A percentile compares a stretch with the other conserved stretches of the same genome.
phyloP scores from a whole-genome alignment of 108 stramenopile species.

The Nannochloropsis gaditana region DNA sequence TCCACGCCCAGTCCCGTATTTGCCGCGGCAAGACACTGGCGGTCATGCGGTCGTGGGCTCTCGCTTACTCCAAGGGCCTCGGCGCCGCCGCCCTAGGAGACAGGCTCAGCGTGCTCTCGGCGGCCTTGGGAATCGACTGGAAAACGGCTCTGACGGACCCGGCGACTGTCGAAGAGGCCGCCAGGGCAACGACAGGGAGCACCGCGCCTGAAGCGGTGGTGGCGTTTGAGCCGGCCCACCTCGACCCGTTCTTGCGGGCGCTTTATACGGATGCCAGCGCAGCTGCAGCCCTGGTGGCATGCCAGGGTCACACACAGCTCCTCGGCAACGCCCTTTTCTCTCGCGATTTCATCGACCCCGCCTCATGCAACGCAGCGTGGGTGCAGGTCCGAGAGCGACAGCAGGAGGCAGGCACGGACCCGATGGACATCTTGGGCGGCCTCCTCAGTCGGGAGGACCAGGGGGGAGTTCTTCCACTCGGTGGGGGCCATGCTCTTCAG shows the following conservation, averaged over 20 bases:
- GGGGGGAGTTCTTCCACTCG: not conserved
- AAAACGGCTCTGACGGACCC: not conserved
- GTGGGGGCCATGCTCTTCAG: not conserved
- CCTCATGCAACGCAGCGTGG: not conserved
- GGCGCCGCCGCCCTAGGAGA: not conserved
- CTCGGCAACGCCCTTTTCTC: not conserved
- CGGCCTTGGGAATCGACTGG: not conserved
- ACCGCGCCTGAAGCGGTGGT: not conserved
- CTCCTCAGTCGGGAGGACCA: not conserved
- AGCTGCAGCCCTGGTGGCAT: not conserved
- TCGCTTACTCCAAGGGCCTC: not conserved
- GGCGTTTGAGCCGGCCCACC: not conserved
- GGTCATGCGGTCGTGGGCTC: not conserved
- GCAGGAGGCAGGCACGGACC: not conserved
- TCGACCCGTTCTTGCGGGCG: not conserved
- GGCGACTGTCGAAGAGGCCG: not conserved
- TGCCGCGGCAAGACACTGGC: not conserved
- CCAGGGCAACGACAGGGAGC: not conserved
- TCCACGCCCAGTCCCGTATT: constrained; percentile 2
- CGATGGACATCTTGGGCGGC: not conserved
- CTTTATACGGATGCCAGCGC: not conserved
- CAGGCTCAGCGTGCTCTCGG: not conserved
- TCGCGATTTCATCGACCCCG: not conserved
- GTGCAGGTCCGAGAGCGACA: not conserved
- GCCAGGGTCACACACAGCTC: not conserved